These are phyloP conservation scores for Mucor racemosus DNA, from an alignment of 371 early-diverging fungal species.

Conservation along the genomic window DNA sequence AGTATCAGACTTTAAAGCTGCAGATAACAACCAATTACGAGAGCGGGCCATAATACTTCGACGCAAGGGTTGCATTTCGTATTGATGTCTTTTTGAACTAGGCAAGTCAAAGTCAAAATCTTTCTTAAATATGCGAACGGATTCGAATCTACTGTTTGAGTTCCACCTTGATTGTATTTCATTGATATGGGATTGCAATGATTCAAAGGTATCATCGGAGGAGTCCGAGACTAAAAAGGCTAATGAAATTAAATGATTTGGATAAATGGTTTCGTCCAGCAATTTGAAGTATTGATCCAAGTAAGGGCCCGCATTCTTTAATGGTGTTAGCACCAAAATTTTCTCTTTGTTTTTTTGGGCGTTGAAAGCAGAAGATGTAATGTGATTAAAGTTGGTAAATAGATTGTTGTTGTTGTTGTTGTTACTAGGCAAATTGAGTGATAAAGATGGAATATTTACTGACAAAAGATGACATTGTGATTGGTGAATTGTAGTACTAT, in stretches of 20 bases:
- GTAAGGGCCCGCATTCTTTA: conserved; percentile 61
- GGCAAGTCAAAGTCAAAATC: conserved; percentile 62
- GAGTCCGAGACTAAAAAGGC: conserved; percentile 68
- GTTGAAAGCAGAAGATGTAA: conserved; percentile 11
- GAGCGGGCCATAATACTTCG: conserved; percentile 64
- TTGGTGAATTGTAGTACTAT: neutral
- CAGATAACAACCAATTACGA: conserved; percentile 59
- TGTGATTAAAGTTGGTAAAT: conserved; percentile 14
- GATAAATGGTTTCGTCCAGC: conserved; percentile 55
- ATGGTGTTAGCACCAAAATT: conserved; percentile 60
- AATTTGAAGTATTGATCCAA: conserved; percentile 64
- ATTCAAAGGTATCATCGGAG: conserved; percentile 52
- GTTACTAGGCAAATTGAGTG: neutral
- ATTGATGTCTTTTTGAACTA: conserved; percentile 52
- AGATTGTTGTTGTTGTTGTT: neutral
- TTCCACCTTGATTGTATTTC: conserved; percentile 20
- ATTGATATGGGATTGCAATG: conserved; percentile 44
- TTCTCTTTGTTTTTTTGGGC: conserved; percentile 28
- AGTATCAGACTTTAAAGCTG: conserved; percentile 56
- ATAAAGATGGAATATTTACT: conserved; percentile 12
- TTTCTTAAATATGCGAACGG: conserved; percentile 57
- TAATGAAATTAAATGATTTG: conserved; percentile 57
- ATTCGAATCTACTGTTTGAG: conserved; percentile 42
- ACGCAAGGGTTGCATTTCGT: conserved; percentile 57
- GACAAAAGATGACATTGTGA: conserved; percentile 2